These are phyloP conservation scores for Pyrus hybrid DNA, from an alignment of 331 rosid genomes.

Conservation along the genomic window DNA sequence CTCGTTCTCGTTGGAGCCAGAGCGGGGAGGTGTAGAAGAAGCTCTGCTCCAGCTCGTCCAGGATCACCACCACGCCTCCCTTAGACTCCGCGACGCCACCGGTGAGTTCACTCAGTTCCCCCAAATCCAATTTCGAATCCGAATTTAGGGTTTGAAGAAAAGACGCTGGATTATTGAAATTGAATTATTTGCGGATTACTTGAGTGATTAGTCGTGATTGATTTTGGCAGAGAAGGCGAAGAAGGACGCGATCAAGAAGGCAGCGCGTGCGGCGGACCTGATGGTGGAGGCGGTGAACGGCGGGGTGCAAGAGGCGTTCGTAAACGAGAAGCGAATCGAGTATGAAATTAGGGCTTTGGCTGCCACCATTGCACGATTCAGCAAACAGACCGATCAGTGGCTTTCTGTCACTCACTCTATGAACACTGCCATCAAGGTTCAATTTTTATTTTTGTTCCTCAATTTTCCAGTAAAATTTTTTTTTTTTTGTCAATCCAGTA, in stretches of 20 bases:
- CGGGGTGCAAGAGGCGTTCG: slow-evolving; percentile 60
- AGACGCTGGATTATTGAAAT: not conserved
- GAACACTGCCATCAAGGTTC: slow-evolving; percentile 70
- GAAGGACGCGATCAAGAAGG: slow-evolving; percentile 57
- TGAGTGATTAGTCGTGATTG: not conserved
- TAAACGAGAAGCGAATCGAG: slow-evolving; percentile 70
- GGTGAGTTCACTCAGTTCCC: slow-evolving; percentile 13
- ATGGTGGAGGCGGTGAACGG: slow-evolving; percentile 71
- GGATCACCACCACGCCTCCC: slow-evolving; percentile 27
- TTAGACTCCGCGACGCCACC: slow-evolving; percentile 32
- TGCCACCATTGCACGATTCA: slow-evolving; percentile 48
- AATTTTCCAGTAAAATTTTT: not conserved
- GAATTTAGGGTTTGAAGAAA: not conserved
- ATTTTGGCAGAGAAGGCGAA: slow-evolving; percentile 47
- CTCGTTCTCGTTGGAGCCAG: not conserved
- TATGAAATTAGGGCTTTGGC: slow-evolving; percentile 57
- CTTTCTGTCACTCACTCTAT: slow-evolving; percentile 42
- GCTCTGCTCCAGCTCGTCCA: slow-evolving; percentile 25
- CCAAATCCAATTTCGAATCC: not conserved
- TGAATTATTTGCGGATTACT: not conserved
- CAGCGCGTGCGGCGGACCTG: slow-evolving; percentile 47
- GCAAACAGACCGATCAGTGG: slow-evolving; percentile 79
- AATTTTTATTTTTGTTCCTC: not conserved
- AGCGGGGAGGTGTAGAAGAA: slow-evolving; percentile 32
- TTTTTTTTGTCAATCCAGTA: not conserved